Base-by-base conservation (phyloP, 805 yeast species). In the Lipomyces mesembrius region DNA sequence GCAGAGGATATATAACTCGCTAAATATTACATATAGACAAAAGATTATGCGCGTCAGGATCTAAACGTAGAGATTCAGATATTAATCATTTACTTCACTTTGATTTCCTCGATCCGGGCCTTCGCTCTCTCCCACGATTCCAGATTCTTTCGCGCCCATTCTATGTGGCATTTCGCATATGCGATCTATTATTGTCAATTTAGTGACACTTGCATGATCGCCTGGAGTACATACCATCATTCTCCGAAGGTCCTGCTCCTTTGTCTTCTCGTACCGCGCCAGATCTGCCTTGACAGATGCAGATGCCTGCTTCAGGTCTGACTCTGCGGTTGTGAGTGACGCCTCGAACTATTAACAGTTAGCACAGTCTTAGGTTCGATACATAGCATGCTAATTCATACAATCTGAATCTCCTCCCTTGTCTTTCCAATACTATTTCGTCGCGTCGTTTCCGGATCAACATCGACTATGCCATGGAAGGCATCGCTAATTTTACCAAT, bases 81-180 rank as follows among this genome's bases (percentile, higher is more conserved):
- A 29, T 37, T 20, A 17, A 8, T 14, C 20, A 12, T 29, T 46
- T 57, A 68, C 57, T 59, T 62, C 32, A 68, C 65, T 49, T 62
- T 68, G 60, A 72, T 72, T 59, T 70, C 67, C 12, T 72, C 72
- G 17, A 69, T 71, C 34, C 69, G 66, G 25, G 63, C 69, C 64
- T 82, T 78, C n/a, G 88, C 85, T 66, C 86, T 90, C 66, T 85
- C 86, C 91, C 91, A 88, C 49, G 84, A 81, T 71, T 87, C 90
- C 55, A 86, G 77, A 74, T 88, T 88, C 78, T 86, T 86, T 72
- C 81, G 82, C 4, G 90, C 89, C 92, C 92, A 88, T 63, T 83
- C 85, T 37, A 86, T 77, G 46, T 88, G 82, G 63, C 85, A 84
- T 46, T 83, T 77, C 62, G 87, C 82, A 73, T 87, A 88, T 20